These are phyloP conservation scores for Komagataea norvegica DNA, from an alignment of 1,139 yeast species.

Conservation along the genomic window DNA sequence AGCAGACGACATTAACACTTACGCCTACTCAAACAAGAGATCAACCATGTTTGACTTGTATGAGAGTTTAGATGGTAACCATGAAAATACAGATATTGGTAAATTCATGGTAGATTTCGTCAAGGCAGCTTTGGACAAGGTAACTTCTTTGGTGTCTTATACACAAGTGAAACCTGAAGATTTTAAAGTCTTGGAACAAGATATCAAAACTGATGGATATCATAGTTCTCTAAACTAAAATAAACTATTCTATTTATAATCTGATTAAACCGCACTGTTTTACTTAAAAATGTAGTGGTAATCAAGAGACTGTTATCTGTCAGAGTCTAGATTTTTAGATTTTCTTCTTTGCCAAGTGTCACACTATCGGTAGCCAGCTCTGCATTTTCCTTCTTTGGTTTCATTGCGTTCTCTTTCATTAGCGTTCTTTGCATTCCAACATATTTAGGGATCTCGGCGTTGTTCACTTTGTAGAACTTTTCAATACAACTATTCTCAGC, in stretches of 20 bases:
- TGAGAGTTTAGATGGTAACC: constrained; percentile 62
- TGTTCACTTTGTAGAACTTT: constrained; percentile 28
- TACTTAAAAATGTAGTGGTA: too few species aligned
- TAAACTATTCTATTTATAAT: too few species aligned
- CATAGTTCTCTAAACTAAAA: constrained; percentile 1
- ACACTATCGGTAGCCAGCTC: constrained; percentile 9
- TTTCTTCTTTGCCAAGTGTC: constrained; percentile 4
- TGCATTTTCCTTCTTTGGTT: constrained; percentile 7
- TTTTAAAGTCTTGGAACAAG: background rate
- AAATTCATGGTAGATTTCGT: constrained; percentile 57
- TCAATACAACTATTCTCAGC: constrained; percentile 28
- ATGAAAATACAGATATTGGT: constrained; percentile 83
- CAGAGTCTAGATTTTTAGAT: too few species aligned
- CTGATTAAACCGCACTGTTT: too few species aligned
- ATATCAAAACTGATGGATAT: constrained; percentile 5
- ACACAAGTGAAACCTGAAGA: constrained; percentile 27
- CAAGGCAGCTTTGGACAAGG: constrained; percentile 44
- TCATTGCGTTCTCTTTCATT: constrained; percentile 2
- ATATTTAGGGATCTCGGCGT: constrained; percentile 25
- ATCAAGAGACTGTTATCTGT: too few species aligned
- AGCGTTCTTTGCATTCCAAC: constrained; percentile 10
- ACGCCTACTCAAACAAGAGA: constrained; percentile 59
- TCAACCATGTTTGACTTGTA: constrained; percentile 38
- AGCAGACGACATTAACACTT: constrained; percentile 85
- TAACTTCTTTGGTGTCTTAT: constrained; percentile 42